These are phyloP conservation scores for Mortierella sp. DNA, from an alignment of 371 early-diverging fungal species.

Conservation along the genomic window DNA sequence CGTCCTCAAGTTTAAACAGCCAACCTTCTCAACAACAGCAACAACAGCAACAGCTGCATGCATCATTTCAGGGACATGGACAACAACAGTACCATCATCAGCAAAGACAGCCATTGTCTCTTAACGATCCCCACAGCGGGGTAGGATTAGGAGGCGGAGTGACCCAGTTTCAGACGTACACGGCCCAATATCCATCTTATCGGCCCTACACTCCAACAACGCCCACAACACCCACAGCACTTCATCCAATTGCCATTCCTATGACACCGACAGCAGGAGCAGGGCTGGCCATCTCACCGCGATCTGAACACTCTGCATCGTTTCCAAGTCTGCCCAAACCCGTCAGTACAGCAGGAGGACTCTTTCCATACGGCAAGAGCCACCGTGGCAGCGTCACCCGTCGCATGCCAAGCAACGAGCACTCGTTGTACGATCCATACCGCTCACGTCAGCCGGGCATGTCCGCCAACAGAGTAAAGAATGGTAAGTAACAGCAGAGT, in stretches of 20 bases:
- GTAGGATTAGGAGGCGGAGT: constrained; percentile 16
- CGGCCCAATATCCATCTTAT: constrained; percentile 42
- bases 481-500: constrained; percentile 36
- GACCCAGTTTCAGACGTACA: constrained; percentile 31
- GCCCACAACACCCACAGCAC: constrained; percentile 33
- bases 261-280: constrained; percentile 35
- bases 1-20: constrained; percentile 37
- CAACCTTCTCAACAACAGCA: constrained; percentile 21
- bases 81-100: constrained; percentile 12
- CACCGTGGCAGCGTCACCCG: constrained; percentile 35
- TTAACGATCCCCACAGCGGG: constrained; percentile 19
- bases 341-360: constrained; percentile 13
- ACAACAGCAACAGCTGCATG: constrained; percentile 24
- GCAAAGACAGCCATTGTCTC: constrained; percentile 16
- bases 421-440: constrained; percentile 51
- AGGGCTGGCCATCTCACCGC: constrained; percentile 26
- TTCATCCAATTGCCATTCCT: constrained; percentile 21
- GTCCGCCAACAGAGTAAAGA: constrained; percentile 52
- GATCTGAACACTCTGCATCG: constrained; percentile 27
- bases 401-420: constrained; percentile 46
- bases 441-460: constrained; percentile 50
- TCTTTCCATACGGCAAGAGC: constrained; percentile 26
- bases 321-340: constrained; percentile 13
- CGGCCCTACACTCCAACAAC: constrained; percentile 56
- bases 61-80: constrained; percentile 27